phyloP scores from a whole-genome alignment of 2,329 filamentous ascomycete species.

The Endoconidiophora laricicola region DNA sequence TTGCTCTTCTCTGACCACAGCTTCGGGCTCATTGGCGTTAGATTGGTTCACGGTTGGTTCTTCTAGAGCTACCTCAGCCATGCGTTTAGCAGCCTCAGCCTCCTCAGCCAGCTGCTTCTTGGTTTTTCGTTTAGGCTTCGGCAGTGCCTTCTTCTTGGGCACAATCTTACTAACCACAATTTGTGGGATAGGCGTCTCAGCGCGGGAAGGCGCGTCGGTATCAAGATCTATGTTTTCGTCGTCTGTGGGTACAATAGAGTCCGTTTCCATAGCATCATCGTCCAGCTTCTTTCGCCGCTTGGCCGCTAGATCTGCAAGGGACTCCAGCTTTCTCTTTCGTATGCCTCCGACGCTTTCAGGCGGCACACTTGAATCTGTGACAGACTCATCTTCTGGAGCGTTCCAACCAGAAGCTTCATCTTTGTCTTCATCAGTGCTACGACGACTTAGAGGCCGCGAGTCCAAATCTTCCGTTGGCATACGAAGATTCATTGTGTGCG shows the following conservation, averaged over 20 bases:
- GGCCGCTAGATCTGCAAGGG: constrained; percentile 31
- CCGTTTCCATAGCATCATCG: constrained; percentile 58
- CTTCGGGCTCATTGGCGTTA: constrained; percentile 20
- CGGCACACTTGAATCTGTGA: constrained; percentile 57
- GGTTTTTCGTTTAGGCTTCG: constrained; percentile 54
- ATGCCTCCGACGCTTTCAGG: constrained; percentile 34
- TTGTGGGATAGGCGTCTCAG: constrained; percentile 29
- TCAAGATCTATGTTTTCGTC: constrained; percentile 23
- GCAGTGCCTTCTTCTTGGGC: constrained; percentile 31
- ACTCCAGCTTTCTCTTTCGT: constrained; percentile 59
- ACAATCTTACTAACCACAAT: constrained; percentile 28
- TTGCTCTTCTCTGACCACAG: constrained; percentile 30
- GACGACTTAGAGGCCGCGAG: constrained; percentile 62
- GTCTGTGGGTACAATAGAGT: constrained; percentile 35
- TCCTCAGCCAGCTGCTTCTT: constrained; percentile 64
- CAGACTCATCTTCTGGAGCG: constrained; percentile 42
- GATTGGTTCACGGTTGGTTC: constrained; percentile 12
- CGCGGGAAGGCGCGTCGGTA: constrained; percentile 28
- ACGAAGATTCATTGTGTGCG: constrained; percentile 30
- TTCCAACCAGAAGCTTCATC: constrained; percentile 33
- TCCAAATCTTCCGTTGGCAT: constrained; percentile 76
- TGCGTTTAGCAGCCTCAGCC: constrained; percentile 39
- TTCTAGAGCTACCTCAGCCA: constrained; percentile 6
- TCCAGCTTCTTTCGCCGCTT: constrained; percentile 71
- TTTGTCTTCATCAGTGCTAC: constrained; percentile 45